These are phyloP conservation scores for Leccinum subfulvum DNA, from an alignment of 1,284 basidiomycete species.

Conservation along the genomic window DNA sequence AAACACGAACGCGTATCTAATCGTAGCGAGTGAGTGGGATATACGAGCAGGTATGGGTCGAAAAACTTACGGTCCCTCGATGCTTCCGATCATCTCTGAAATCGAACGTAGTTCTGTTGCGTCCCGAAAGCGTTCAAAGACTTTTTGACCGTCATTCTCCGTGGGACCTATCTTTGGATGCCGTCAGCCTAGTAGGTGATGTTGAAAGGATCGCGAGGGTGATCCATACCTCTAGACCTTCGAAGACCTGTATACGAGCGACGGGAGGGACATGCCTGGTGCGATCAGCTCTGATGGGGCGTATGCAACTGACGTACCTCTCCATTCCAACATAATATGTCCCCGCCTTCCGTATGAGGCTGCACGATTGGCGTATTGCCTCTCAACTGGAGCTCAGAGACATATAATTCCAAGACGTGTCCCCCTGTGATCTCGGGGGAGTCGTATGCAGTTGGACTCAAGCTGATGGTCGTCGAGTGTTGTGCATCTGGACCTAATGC, in stretches of 20 bases:
- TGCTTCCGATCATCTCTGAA: constrained; percentile 49
- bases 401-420: constrained; percentile 52
- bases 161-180: constrained; percentile 42
- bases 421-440: constrained; percentile 3
- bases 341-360: constrained; percentile 62
- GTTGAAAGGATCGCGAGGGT: neutral
- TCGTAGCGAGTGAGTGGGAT: constrained; percentile 4
- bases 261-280: neutral
- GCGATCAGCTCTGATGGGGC: neutral
- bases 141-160: constrained; percentile 78
- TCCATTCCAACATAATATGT: constrained; percentile 87
- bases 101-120: constrained; percentile 44
- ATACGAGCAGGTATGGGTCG: neutral
- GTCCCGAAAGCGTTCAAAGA: constrained; percentile 55
- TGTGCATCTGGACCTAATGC: constrained; percentile 63
- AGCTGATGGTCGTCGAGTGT: constrained; percentile 27
- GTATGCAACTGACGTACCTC: constrained; percentile 53
- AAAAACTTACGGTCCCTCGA: constrained; percentile 85
- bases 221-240: constrained; percentile 59
- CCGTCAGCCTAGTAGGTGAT: constrained; percentile 1
- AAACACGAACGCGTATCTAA: constrained; percentile 82
- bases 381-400: constrained; percentile 79
- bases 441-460: constrained; percentile 9
- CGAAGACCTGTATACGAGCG: constrained; percentile 60
- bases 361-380: constrained; percentile 65